phyloP scores from a whole-genome alignment of 306 rosid genomes.

The Lotus japonicus region DNA sequence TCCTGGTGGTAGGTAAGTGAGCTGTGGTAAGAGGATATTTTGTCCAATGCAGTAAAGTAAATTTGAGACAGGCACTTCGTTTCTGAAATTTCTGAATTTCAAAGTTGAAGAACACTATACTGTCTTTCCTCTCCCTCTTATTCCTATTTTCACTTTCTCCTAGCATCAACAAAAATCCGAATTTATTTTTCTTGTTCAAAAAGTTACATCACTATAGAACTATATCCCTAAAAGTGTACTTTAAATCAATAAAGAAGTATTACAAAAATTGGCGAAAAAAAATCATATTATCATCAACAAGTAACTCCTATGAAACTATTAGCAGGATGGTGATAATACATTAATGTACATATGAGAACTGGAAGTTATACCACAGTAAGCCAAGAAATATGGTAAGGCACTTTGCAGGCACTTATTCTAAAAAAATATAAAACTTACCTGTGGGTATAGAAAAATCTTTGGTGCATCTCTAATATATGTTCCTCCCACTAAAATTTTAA shows the following conservation, averaged over 20 bases:
- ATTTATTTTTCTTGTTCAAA: not conserved
- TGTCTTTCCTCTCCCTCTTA: not conserved
- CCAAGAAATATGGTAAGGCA: conserved; percentile 3
- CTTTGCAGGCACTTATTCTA: not conserved
- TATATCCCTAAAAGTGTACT: not conserved
- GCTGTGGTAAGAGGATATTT: not conserved
- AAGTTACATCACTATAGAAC: not conserved
- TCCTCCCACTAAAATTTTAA: too few species aligned
- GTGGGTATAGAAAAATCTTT: not conserved
- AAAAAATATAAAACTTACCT: not conserved
- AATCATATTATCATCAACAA: not conserved
- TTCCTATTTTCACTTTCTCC: not conserved
- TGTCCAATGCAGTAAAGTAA: not conserved
- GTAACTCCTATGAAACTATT: not conserved
- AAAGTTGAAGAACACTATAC: not conserved
- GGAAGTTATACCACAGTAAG: not conserved
- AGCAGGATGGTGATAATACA: not conserved
- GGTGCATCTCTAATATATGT: too few species aligned
- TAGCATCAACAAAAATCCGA: not conserved
- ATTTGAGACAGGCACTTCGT: not conserved
- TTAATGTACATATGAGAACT: not conserved
- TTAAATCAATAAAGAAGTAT: not conserved
- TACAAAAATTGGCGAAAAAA: not conserved
- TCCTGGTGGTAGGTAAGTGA: not conserved
- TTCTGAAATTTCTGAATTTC: not conserved